Percentiles rank a stretch among this genome's conserved stretches.
These are phyloP conservation scores for Cladobotryum protrusum DNA, from an alignment of 2,329 filamentous ascomycete species.

Conservation along the genomic window DNA sequence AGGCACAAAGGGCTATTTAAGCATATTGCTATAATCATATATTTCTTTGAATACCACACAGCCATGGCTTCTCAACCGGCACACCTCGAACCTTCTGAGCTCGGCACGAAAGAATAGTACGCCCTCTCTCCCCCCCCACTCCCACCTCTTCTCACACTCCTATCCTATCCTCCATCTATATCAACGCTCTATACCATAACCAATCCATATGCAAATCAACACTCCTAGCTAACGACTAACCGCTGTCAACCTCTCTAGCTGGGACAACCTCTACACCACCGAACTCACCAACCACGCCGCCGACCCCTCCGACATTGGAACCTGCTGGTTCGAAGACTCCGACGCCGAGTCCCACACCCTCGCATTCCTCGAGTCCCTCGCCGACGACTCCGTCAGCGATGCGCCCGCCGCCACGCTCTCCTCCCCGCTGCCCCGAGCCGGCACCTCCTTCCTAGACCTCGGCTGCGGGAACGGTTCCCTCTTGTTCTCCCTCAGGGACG, in stretches of 20 bases:
- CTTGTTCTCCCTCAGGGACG: conserved; percentile 69
- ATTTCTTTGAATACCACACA: too few relatives aligned
- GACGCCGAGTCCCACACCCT: conserved; percentile 79
- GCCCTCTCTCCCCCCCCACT: conserved; percentile 29
- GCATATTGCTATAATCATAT: too few relatives aligned
- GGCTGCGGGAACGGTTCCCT: conserved; percentile 93
- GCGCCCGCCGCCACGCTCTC: conserved; percentile 14
- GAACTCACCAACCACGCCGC: conserved; percentile 66
- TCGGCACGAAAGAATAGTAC: conserved; percentile 90
- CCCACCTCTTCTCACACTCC: conserved; percentile 2
- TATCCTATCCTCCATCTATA: background rate
- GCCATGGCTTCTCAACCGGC: conserved; percentile 39
- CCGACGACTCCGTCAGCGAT: conserved; percentile 20
- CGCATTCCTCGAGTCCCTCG: conserved; percentile 50
- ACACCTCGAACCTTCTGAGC: conserved; percentile 66
- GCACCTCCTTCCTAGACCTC: conserved; percentile 70
- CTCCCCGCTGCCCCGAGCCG: conserved; percentile 16
- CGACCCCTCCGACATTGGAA: conserved; percentile 74
- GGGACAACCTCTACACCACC: conserved; percentile 66
- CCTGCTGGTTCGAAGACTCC: conserved; percentile 94
- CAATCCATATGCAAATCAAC: too few relatives aligned
- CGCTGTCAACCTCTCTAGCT: conserved; percentile 52
- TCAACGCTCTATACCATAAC: too few relatives aligned
- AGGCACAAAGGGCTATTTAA: too few relatives aligned
- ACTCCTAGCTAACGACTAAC: background rate